Evolutionary conservation across 2,329 filamentous ascomycete genomes (phyloP), one percentile per base, ranked within the genome.

Genomic region (Aspergillus unguis): DNA sequence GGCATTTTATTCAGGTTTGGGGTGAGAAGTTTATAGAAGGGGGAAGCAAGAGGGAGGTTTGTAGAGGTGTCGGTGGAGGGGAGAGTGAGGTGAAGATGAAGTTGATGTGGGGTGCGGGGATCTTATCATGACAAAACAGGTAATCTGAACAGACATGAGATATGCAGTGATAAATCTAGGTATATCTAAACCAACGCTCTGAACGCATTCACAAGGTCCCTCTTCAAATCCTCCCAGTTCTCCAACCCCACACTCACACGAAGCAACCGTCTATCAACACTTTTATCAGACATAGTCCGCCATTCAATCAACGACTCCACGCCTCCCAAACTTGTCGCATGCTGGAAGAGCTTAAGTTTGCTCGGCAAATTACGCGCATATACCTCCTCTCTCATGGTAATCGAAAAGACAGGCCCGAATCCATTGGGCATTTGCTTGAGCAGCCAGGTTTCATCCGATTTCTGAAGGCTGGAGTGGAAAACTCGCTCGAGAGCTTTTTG

Each of bases 301-400:
- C 94, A 99, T 80, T 99, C 94, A 62, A 99, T 92, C 76, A 97
- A 73, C 65, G 90, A 94, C 80, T 97, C 94, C 7, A 97, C 90
- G 4, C 94, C 92, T 2, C 94, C 94, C 28, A 97, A 73, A 70
- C 89, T 95, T 2, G 94, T 99, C 5, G 94, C 94, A 72, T 99
- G 94, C 63, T 96, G 90, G 76, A 97, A 97, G 41, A 96, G 80
- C 2, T 78, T 68, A 68, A 97, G 73, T 70, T 88, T 88, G 65
- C 86, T 88, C 3, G 94, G 94, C 58, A 99, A 72, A 29, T 76
- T 71, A 59, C 79, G 82, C 3, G 94, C 92, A 47, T 81, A 66
- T 1, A 77, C 74, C 55, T 81, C 77, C 2, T 80, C 75, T 63
- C 81, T 81, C 75, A 89, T 80, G 53, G 80, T 79, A 26, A 97